Base-by-base conservation (phyloP, 163 green algal genomes). In the Coccomyxa subellipsoidea region DNA sequence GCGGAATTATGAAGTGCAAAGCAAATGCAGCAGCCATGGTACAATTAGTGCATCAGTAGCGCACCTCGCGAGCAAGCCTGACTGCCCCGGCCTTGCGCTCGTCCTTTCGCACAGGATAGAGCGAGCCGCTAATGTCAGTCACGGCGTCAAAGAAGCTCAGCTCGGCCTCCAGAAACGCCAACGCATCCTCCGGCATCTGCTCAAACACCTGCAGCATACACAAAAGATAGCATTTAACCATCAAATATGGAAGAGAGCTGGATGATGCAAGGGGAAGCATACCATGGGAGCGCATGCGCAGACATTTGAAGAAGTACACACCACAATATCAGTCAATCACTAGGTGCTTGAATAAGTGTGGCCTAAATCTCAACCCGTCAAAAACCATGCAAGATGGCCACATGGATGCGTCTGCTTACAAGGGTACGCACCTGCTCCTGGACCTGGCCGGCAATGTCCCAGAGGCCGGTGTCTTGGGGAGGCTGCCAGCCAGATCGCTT, bases 401-500 rank as follows among this genome's bases (percentile, higher is more conserved):
- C n/a, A n/a, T n/a, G n/a, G n/a, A n/a, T n/a, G n/a, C n/a, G n/a
- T n/a, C n/a, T n/a, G n/a, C n/a, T n/a, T n/a, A n/a, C n/a, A n/a
- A n/a, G n/a, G 1, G 39, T 38, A 54, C 73, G 10, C 5, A 83
- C 82, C 80, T 85, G 39, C 21, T 83, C 34, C 7, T 77, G 70
- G 29, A 96, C 54, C 34, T 54, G 79, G 71, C 92, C 89, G 35
- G 90, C 87, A 35, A 91, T 81, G 10, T 75, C 76, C 95, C 95
- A 98, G 35, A 98, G 90, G 1, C 95, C 95, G 12, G 89, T 95
- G 87, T 98, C 95, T 7, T 85, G 40, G 0, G 94, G 95, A 0
- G 94, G 88, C 78, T 93, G 83, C 95, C 95, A 98, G 39, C 94
- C 94, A 34, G 91, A 95, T 76, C 94, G 85, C 82, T 96, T 98